Evolutionary conservation across 768 basidiomycete genomes (phyloP).

Genomic region (Trichaptum fuscoviolaceum): DNA sequence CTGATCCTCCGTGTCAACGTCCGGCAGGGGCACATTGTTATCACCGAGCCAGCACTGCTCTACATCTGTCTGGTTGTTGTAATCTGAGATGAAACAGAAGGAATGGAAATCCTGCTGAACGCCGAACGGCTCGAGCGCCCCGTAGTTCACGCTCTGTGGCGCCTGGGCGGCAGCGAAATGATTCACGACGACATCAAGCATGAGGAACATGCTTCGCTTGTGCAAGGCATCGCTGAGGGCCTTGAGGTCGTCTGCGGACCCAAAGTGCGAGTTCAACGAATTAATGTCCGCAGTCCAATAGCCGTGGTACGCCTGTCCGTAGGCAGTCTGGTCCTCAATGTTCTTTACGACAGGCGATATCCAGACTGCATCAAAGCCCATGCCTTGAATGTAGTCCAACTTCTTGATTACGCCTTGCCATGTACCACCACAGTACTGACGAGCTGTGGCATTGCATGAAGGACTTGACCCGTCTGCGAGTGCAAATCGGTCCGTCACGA

Average conservation of each 20-base stretch:
- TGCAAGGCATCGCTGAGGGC: constrained; percentile 44
- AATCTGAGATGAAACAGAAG: constrained; percentile 37
- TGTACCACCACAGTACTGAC: constrained; percentile 54
- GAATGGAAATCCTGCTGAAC: constrained; percentile 33
- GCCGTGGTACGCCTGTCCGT: constrained; percentile 56
- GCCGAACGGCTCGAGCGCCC: constrained; percentile 27
- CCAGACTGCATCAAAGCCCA: constrained; percentile 61
- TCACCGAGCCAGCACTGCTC: constrained; percentile 63
- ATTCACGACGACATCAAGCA: constrained; percentile 61
- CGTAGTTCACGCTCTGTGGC: constrained; percentile 17
- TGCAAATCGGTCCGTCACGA: constrained; percentile 60
- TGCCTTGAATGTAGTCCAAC: constrained; percentile 57
- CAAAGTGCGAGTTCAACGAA: constrained; percentile 48
- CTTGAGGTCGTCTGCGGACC: constrained; percentile 44
- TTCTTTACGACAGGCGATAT: constrained; percentile 51
- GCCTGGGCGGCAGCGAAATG: constrained; percentile 42
- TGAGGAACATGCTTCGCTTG: constrained; percentile 49
- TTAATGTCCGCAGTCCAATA: constrained; percentile 51
- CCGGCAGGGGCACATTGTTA: constrained; percentile 44
- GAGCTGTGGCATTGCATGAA: constrained; percentile 40
- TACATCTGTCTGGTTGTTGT: constrained; percentile 40
- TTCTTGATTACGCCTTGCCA: constrained; percentile 47
- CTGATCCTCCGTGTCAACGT: constrained; percentile 50
- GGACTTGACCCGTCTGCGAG: constrained; percentile 34
- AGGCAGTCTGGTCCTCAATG: constrained; percentile 36